Conservation (phyloP, 169 alveolate genomes). For the Cardiosporidium cionae region DNA sequence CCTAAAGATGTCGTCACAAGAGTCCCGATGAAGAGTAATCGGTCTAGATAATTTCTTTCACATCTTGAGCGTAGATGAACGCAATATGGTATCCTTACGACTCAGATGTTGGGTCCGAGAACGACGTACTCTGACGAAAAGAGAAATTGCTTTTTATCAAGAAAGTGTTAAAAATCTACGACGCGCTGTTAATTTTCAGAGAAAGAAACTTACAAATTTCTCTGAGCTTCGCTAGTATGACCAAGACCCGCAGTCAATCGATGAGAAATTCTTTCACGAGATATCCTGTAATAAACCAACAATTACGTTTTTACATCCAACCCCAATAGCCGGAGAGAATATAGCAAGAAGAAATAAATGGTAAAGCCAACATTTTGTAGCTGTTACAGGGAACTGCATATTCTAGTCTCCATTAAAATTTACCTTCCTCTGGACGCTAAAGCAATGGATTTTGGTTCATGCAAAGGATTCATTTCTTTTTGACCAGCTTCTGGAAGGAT, state of each 20-base stretch:
- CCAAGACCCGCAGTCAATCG: neutral
- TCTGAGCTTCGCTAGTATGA: neutral
- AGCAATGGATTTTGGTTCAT: conserved; percentile 13
- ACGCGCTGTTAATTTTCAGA: too few species aligned
- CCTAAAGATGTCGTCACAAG: neutral
- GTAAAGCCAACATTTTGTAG: too few species aligned
- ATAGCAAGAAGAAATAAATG: too few species aligned
- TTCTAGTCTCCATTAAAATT: too few species aligned
- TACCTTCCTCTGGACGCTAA: conserved; percentile 31
- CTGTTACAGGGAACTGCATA: too few species aligned
- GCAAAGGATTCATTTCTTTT: conserved; percentile 11
- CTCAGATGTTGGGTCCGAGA: neutral
- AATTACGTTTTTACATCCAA: neutral
- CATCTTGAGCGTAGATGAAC: neutral
- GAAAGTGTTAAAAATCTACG: neutral
- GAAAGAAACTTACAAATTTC: neutral
- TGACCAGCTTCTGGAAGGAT: conserved; percentile 22
- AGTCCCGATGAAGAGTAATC: too few species aligned
- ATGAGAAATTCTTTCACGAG: neutral
- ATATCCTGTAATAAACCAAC: neutral
- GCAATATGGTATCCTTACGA: neutral
- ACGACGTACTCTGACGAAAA: neutral
- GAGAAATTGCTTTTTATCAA: neutral
- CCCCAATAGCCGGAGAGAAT: neutral
- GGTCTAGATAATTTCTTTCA: too few species aligned